Evolutionary conservation across 805 yeast species (phyloP).

Genomic region (Monosporozyma yasuniensis): DNA sequence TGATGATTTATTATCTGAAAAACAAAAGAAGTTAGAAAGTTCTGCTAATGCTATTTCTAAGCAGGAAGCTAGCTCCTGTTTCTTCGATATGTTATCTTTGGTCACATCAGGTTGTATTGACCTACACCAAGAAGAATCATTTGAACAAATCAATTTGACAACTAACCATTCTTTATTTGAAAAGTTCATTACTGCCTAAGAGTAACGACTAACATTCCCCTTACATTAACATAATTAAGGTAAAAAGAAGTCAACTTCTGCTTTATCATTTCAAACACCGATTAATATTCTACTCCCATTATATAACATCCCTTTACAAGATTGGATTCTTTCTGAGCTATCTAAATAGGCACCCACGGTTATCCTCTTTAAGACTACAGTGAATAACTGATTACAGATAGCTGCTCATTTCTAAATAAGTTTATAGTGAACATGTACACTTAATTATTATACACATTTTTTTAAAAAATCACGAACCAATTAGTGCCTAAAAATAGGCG

Average conservation of each 20-base stretch:
- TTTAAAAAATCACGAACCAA: background rate
- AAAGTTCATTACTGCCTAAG: constrained; percentile 17
- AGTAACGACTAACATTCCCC: background rate
- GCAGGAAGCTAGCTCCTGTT: constrained; percentile 34
- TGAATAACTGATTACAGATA: background rate
- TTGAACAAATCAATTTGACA: constrained; percentile 48
- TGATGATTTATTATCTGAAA: constrained; percentile 7
- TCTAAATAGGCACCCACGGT: background rate
- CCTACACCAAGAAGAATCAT: constrained; percentile 50
- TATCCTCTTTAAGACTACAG: background rate
- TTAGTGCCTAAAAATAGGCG: background rate
- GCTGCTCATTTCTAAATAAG: background rate
- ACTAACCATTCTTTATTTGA: constrained; percentile 36
- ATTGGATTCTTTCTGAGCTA: too few species aligned
- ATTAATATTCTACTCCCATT: background rate
- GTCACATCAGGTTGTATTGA: constrained; percentile 68
- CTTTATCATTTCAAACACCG: background rate
- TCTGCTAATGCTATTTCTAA: constrained; percentile 8
- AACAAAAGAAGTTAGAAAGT: background rate
- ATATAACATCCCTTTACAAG: background rate
- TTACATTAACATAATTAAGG: background rate
- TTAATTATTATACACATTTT: background rate
- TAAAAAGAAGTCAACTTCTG: background rate
- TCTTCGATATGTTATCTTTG: constrained; percentile 74
- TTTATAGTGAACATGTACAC: background rate